Percentiles rank a stretch among this genome's conserved stretches.
Conservation (phyloP, 2,329 filamentous ascomycete genomes). For the Ophiognomonia clavigignenti-juglandacearum region DNA sequence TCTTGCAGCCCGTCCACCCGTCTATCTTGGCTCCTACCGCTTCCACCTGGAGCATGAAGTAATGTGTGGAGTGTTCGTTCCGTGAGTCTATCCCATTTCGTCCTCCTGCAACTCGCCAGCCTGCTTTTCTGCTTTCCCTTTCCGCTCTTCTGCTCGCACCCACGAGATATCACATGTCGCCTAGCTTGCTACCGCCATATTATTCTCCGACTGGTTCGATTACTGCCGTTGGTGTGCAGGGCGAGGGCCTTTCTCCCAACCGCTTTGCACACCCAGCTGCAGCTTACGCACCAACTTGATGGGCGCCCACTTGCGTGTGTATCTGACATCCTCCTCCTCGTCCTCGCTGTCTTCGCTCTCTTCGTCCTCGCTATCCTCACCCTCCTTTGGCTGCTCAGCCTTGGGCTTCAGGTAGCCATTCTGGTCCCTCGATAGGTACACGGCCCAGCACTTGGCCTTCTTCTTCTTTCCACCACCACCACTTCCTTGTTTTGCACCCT, state of each 20-base stretch:
- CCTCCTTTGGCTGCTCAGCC: conserved; percentile 6
- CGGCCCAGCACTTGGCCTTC: conserved; percentile 7
- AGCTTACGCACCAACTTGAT: conserved; percentile 34
- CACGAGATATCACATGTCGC: neutral
- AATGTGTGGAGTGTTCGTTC: too few species aligned
- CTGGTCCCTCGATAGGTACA: conserved; percentile 17
- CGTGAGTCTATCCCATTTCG: too few species aligned
- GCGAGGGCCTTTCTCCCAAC: conserved; percentile 33
- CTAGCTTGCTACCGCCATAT: neutral
- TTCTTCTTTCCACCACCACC: too few species aligned
- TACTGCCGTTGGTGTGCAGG: conserved; percentile 20
- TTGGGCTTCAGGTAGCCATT: conserved; percentile 17
- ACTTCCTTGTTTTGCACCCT: conserved; percentile 14
- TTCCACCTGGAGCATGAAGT: too few species aligned
- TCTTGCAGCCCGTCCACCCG: conserved; percentile 6
- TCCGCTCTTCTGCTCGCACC: neutral
- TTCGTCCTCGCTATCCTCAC: conserved; percentile 23
- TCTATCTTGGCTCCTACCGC: too few species aligned
- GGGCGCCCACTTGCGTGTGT: conserved; percentile 26
- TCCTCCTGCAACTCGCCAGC: too few species aligned
- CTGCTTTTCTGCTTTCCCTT: too few species aligned
- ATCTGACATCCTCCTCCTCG: conserved; percentile 16
- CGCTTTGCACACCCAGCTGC: conserved; percentile 41
- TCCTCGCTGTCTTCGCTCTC: conserved; percentile 21
- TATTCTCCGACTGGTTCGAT: neutral